Base-by-base conservation (phyloP, 2,329 filamentous ascomycete genomes). In the Pseudogymnoascus pannorum region DNA sequence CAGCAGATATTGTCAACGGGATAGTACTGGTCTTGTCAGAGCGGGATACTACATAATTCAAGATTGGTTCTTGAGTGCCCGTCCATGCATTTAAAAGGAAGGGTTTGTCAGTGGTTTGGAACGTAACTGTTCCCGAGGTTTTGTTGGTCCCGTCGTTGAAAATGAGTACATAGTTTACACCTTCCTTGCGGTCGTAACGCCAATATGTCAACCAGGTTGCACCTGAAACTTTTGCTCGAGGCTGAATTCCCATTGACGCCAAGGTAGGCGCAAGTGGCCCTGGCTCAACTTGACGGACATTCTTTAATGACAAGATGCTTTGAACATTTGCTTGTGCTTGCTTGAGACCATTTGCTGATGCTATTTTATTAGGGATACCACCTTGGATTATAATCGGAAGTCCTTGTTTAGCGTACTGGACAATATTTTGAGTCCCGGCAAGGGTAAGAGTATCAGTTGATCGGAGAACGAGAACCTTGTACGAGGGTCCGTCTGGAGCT, bases 311-410 rank as follows among this genome's bases (percentile, higher is more conserved):
- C n/a, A n/a, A n/a, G n/a, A n/a, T n/a, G n/a, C n/a, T n/a, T n/a
- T n/a, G n/a, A n/a, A n/a, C n/a, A n/a, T n/a, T n/a, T n/a, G n/a
- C n/a, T n/a, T n/a, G n/a, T n/a, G n/a, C n/a, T n/a, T n/a, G n/a
- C n/a, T n/a, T n/a, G n/a, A n/a, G n/a, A n/a, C n/a, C n/a, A n/a
- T n/a, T n/a, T n/a, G n/a, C n/a, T n/a, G n/a, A n/a, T n/a, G n/a
- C n/a, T n/a, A n/a, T n/a, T n/a, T n/a, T n/a, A n/a, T n/a, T n/a
- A n/a, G n/a, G n/a, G n/a, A n/a, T n/a, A n/a, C n/a, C n/a, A n/a
- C n/a, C n/a, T n/a, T n/a, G n/a, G n/a, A 80, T 70, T 14, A 80
- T 71, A 4, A 80, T 69, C 0, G 77, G 77, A 1, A 81, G 68
- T 0, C 78, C 77, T 2, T 65, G 65, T 1, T 70, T 60, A 0